Evolutionary conservation across 352 stramenopile species (phyloP).

Genomic region (Globisporangium spinosum): DNA sequence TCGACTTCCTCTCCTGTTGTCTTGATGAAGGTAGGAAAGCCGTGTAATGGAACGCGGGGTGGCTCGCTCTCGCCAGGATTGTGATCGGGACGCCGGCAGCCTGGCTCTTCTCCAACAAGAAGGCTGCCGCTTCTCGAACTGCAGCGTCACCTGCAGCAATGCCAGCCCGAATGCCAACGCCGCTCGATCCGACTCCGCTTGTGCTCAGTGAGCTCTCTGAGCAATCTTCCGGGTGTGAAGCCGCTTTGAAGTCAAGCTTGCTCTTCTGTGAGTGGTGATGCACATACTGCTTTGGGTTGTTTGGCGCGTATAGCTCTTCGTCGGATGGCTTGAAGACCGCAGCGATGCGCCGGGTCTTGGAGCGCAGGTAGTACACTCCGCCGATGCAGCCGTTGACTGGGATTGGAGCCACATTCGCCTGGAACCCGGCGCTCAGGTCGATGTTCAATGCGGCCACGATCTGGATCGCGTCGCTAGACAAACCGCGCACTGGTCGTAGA

Average conservation of each 20-base stretch:
- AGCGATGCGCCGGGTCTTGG: constrained; percentile 34
- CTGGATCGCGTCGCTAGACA: background rate
- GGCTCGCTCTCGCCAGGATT: constrained; percentile 29
- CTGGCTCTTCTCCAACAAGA: constrained; percentile 45
- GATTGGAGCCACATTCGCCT: constrained; percentile 31
- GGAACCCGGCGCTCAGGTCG: constrained; percentile 34
- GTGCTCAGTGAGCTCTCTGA: background rate
- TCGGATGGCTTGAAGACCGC: constrained; percentile 66
- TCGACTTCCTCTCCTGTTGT: constrained; percentile 16
- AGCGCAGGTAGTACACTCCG: constrained; percentile 59
- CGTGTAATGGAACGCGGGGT: constrained; percentile 38
- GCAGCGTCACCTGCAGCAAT: constrained; percentile 45
- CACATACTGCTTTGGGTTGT: constrained; percentile 53
- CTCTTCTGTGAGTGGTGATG: background rate
- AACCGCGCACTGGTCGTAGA: background rate
- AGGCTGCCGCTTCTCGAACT: constrained; percentile 53
- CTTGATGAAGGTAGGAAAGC: background rate
- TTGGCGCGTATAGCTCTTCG: constrained; percentile 57
- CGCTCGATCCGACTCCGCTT: background rate
- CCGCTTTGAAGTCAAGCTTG: background rate
- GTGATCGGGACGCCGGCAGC: constrained; percentile 49
- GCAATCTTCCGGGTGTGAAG: background rate
- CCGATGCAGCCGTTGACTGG: constrained; percentile 59
- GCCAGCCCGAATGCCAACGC: constrained; percentile 37
- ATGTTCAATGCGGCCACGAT: constrained; percentile 23